Evolutionary conservation across 108 stramenopile species (phyloP).

Genomic region (Craspedostauros australis): DNA sequence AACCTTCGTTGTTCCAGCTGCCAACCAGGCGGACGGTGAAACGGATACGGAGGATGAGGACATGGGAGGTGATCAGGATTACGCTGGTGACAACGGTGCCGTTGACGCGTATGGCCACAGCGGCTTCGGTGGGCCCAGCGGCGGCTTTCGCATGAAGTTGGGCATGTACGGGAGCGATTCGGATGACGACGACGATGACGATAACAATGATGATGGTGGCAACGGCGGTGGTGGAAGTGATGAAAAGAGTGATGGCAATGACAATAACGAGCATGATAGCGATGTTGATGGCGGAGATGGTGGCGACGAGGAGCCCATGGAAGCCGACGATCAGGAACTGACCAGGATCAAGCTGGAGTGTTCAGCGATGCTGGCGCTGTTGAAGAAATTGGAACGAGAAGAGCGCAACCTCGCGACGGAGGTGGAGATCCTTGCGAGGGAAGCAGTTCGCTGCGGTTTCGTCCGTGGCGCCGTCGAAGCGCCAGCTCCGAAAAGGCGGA

Average conservation of each 20-base stretch:
- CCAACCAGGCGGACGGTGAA: too few relatives aligned
- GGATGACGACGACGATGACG: too few relatives aligned
- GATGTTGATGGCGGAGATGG: not conserved
- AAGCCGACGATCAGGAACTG: too few relatives aligned
- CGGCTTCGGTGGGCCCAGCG: too few relatives aligned
- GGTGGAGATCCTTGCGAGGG: conserved; percentile 31
- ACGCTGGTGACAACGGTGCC: too few relatives aligned
- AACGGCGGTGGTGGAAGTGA: too few relatives aligned
- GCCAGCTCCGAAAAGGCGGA: conserved; percentile 33
- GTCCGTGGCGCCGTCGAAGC: conserved; percentile 30
- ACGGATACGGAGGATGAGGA: too few relatives aligned
- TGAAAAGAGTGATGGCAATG: not conserved
- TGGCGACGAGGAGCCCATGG: conserved; percentile 1
- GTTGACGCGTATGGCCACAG: too few relatives aligned
- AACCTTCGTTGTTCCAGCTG: too few relatives aligned
- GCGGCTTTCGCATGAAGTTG: too few relatives aligned
- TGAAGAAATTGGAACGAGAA: conserved; percentile 33
- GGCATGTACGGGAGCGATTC: too few relatives aligned
- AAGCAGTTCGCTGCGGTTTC: conserved; percentile 40
- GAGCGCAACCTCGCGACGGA: conserved; percentile 27
- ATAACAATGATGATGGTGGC: not conserved
- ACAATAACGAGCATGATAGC: not conserved
- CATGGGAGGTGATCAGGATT: too few relatives aligned
- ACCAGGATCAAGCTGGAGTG: conserved; percentile 29
- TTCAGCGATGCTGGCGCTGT: conserved; percentile 31